A percentile compares a stretch with the other conserved stretches of the same genome.
Conservation (phyloP, 2,329 filamentous ascomycete genomes). For the Huntiella decipiens region DNA sequence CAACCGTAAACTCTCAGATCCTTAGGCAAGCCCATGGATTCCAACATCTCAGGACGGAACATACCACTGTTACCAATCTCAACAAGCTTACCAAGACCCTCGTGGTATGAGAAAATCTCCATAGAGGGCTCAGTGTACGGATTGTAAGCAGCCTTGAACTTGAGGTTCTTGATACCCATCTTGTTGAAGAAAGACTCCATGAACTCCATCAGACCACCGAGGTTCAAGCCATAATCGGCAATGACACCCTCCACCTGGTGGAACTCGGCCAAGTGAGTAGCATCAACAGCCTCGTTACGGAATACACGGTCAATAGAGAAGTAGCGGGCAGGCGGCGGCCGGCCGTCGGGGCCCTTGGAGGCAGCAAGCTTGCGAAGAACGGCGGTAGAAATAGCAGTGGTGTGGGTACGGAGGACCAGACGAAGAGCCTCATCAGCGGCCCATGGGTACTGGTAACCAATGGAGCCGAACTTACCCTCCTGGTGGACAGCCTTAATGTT, state of each 20-base stretch:
- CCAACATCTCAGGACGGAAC: conserved; percentile 96
- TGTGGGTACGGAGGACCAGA: conserved; percentile 88
- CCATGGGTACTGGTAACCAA: conserved; percentile 94
- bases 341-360: conserved; percentile 53
- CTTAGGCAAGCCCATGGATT: conserved; percentile 81
- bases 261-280: conserved; percentile 92
- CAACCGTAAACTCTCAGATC: conserved; percentile 90
- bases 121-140: conserved; percentile 90
- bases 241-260: conserved; percentile 98
- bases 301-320: conserved; percentile 98
- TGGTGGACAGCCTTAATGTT: conserved; percentile 78
- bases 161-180: conserved; percentile 71
- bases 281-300: conserved; percentile 92
- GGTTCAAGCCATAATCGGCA: conserved; percentile 80
- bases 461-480: conserved; percentile 79
- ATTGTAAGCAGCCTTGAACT: conserved; percentile 96
- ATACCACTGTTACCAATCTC: conserved; percentile 98
- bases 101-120: conserved; percentile 96
- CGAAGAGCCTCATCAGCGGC: conserved; percentile 67
- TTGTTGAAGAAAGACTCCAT: conserved; percentile 92
- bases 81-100: conserved; percentile 73
- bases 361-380: conserved; percentile 80
- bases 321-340: conserved; percentile 58
- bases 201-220: conserved; percentile 82
- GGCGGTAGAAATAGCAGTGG: conserved; percentile 76